These are phyloP conservation scores for Parastagonospora nodorum DNA, from an alignment of 2,329 filamentous ascomycete genomes.

Conservation along the genomic window DNA sequence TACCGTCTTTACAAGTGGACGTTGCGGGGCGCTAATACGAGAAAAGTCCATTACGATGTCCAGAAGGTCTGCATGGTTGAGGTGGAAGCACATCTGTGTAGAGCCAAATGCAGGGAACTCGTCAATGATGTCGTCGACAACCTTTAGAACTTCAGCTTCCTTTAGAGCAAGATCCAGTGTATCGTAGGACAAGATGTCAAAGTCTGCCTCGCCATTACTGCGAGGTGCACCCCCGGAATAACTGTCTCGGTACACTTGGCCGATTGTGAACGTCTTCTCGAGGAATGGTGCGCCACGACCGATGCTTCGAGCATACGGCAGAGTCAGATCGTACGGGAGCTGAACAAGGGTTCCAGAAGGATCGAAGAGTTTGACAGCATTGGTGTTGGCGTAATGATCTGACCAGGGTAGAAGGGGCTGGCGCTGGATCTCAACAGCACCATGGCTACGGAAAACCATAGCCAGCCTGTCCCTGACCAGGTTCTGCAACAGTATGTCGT, in stretches of 20 bases:
- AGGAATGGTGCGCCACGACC: constrained; percentile 70
- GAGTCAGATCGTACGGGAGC: constrained; percentile 89
- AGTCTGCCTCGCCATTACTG: constrained; percentile 88
- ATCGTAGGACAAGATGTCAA: constrained; percentile 89
- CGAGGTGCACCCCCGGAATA: constrained; percentile 79
- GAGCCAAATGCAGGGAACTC: constrained; percentile 76
- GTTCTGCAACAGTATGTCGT: constrained; percentile 71
- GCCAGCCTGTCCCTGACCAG: constrained; percentile 75
- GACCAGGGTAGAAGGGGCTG: constrained; percentile 82
- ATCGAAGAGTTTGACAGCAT: constrained; percentile 81
- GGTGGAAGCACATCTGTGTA: constrained; percentile 80
- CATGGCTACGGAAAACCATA: constrained; percentile 84
- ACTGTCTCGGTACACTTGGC: constrained; percentile 81
- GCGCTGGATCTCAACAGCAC: constrained; percentile 79
- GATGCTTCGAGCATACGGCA: constrained; percentile 84
- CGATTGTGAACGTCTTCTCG: constrained; percentile 84
- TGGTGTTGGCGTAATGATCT: constrained; percentile 69
- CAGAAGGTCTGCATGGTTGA: constrained; percentile 87
- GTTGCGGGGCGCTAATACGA: constrained; percentile 71
- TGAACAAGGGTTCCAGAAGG: constrained; percentile 86
- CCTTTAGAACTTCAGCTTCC: constrained; percentile 92
- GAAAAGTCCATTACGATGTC: constrained; percentile 91
- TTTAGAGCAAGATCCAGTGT: constrained; percentile 83
- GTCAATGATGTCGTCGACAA: constrained; percentile 86
- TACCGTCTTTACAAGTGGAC: constrained; percentile 76